Evolutionary conservation across 2,329 filamentous ascomycete species (phyloP).

Genomic region (Fusarium aywerte): DNA sequence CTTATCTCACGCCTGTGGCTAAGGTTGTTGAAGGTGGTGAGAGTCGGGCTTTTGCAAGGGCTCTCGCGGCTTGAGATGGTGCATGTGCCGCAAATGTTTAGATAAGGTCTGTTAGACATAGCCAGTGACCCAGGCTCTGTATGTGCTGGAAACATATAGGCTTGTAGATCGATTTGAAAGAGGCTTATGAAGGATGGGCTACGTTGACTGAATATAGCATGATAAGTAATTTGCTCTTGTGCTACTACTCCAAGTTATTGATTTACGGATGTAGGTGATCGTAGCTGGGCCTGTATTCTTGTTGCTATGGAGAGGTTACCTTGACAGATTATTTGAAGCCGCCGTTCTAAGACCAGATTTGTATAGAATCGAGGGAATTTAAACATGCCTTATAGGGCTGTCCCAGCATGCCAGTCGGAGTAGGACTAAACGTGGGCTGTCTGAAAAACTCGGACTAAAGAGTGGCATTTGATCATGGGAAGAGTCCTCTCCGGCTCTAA

Average conservation of each 20-base stretch:
- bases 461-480: not conserved
- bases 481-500: not conserved
- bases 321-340: no score
- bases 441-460: not conserved
- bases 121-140: not conserved
- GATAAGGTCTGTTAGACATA: not conserved
- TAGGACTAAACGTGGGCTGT: not conserved
- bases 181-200: not conserved
- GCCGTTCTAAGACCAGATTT: no score
- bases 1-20: conserved; percentile 62
- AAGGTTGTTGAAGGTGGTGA: conserved; percentile 69
- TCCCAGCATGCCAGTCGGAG: no score
- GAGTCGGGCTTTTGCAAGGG: conserved; percentile 62
- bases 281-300: no score
- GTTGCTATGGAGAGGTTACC: no score
- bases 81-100: not conserved
- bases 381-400: no score
- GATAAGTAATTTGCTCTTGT: no score
- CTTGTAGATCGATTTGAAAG: not conserved
- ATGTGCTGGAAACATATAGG: not conserved
- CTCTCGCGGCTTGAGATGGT: conserved; percentile 50
- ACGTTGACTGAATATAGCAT: not conserved
- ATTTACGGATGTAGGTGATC: not conserved
- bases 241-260: no score
- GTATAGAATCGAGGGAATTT: no score